Evolutionary conservation across 2,329 filamentous ascomycete genomes (phyloP).

Genomic region (Dothidotthia symphoricarpi): DNA sequence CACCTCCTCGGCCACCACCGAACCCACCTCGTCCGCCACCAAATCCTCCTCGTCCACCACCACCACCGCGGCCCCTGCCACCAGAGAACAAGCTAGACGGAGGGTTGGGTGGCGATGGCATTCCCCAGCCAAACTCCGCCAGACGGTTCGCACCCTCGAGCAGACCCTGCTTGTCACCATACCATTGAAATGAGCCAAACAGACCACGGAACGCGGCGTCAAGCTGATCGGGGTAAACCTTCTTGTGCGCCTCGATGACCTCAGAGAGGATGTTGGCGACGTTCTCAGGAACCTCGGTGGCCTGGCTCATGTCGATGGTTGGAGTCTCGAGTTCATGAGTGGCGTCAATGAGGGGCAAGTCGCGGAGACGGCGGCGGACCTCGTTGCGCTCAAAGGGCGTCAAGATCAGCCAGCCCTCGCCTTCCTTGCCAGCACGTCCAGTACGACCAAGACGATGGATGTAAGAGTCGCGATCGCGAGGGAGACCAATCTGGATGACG

Average conservation of each 20-base stretch:
- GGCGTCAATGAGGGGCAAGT: slow-evolving; percentile 58
- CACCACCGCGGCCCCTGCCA: slow-evolving; percentile 9
- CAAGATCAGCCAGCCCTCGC: slow-evolving; percentile 68
- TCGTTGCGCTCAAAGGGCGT: slow-evolving; percentile 53
- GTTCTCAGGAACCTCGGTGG: slow-evolving; percentile 42
- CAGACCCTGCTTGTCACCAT: slow-evolving; percentile 42
- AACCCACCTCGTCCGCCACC: slow-evolving; percentile 12
- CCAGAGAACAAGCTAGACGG: slow-evolving; percentile 23
- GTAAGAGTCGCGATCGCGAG: slow-evolving; percentile 49
- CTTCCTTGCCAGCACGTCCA: slow-evolving; percentile 67
- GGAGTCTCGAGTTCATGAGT: slow-evolving; percentile 55
- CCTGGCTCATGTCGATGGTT: slow-evolving; percentile 46
- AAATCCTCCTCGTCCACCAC: slow-evolving; percentile 14
- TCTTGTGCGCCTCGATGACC: slow-evolving; percentile 46
- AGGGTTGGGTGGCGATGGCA: slow-evolving; percentile 43
- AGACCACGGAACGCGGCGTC: slow-evolving; percentile 56
- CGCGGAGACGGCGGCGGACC: slow-evolving; percentile 54
- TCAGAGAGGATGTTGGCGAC: slow-evolving; percentile 49
- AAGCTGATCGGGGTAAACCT: slow-evolving; percentile 46
- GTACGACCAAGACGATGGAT: slow-evolving; percentile 55
- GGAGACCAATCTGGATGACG: slow-evolving; percentile 53
- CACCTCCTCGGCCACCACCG: slow-evolving; percentile 17
- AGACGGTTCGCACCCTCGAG: slow-evolving; percentile 48
- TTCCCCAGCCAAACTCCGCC: slow-evolving; percentile 49
- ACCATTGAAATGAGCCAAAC: slow-evolving; percentile 54